Conservation (phyloP, 2,329 filamentous ascomycete species). For the Diaporthe sp. region DNA sequence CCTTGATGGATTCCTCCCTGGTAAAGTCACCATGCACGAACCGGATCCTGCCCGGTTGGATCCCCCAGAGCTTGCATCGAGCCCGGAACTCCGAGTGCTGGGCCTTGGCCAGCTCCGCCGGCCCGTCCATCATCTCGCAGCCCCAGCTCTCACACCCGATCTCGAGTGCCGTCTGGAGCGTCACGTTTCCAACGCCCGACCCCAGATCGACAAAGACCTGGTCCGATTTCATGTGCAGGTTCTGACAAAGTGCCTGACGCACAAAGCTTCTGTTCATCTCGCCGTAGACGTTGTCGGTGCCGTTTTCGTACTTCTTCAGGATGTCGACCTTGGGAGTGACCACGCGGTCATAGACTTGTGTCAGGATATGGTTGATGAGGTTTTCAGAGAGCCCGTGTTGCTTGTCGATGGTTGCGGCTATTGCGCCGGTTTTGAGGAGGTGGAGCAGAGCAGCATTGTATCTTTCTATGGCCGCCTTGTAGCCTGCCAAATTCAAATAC, state of each 20-base stretch:
- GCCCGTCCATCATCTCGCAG: slow-evolving; percentile 95
- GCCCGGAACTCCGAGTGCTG: slow-evolving; percentile 86
- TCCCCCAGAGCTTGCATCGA: slow-evolving; percentile 90
- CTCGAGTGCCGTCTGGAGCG: slow-evolving; percentile 91
- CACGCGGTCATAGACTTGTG: slow-evolving; percentile 90
- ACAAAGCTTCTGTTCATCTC: slow-evolving; percentile 89
- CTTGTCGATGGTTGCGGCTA: slow-evolving; percentile 76
- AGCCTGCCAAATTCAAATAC: slow-evolving; percentile 72
- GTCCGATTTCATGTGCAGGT: slow-evolving; percentile 80
- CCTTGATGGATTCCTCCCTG: slow-evolving; percentile 74
- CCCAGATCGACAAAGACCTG: slow-evolving; percentile 95
- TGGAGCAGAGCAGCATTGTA: slow-evolving; percentile 80
- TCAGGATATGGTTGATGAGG: slow-evolving; percentile 83
- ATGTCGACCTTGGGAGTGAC: slow-evolving; percentile 90
- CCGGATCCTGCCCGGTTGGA: slow-evolving; percentile 81
- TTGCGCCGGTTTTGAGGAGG: slow-evolving; percentile 75
- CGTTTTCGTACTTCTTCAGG: slow-evolving; percentile 86
- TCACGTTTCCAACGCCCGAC: slow-evolving; percentile 95
- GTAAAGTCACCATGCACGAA: slow-evolving; percentile 89
- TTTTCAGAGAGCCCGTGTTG: slow-evolving; percentile 77
- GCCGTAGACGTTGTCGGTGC: slow-evolving; percentile 93
- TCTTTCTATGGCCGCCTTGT: slow-evolving; percentile 76
- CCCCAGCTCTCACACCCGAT: slow-evolving; percentile 96
- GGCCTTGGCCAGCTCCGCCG: slow-evolving; percentile 81
- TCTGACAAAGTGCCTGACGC: slow-evolving; percentile 80